phyloP scores from a whole-genome alignment of 73 alveolate species.

The Uronychia setigera region DNA sequence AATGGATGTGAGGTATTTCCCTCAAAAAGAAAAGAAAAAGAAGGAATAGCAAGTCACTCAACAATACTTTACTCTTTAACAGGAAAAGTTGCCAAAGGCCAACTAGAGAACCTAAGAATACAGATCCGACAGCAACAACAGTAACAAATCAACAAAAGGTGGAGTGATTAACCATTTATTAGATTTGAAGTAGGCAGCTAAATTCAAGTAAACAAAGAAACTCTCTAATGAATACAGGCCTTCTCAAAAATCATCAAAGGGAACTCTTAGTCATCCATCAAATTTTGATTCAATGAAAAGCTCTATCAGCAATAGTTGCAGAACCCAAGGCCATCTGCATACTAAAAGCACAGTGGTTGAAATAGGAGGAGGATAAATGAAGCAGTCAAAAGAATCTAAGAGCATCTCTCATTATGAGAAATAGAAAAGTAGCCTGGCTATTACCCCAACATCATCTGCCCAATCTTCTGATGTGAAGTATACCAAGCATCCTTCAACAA shows the following conservation, averaged over 20 bases:
- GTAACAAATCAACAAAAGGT: no score
- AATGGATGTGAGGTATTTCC: background rate
- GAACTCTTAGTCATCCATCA: background rate
- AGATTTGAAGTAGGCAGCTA: no score
- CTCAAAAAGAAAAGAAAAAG: background rate
- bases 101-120: no score
- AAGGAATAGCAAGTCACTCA: background rate
- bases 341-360: background rate
- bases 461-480: no score
- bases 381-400: background rate
- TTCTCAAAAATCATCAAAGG: no score
- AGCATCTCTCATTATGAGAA: background rate
- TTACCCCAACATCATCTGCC: background rate
- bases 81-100: no score
- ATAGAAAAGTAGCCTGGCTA: background rate
- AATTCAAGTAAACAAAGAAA: background rate
- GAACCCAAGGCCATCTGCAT: background rate
- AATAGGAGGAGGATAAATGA: background rate
- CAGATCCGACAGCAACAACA: no score
- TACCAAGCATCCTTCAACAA: no score
- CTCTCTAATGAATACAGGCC: background rate
- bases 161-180: no score
- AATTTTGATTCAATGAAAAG: background rate
- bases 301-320: background rate
- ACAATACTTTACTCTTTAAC: background rate